Percentiles rank a stretch among this genome's conserved stretches.
Evolutionary conservation across 1,284 basidiomycete species (phyloP).

Genomic region (Tilletia setariae): DNA sequence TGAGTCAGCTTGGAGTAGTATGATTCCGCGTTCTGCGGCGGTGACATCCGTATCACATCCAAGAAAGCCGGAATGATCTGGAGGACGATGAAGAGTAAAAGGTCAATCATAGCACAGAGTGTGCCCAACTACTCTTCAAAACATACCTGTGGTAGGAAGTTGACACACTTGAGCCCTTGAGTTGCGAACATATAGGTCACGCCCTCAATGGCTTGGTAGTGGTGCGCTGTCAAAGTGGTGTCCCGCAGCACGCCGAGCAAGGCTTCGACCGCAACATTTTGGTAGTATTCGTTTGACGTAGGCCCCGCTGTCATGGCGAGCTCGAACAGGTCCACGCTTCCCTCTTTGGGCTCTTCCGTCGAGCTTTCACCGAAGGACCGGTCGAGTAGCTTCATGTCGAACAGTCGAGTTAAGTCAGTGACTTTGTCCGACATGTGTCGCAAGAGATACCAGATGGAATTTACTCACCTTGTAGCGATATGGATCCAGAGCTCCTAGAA

Average conservation of each 20-base stretch:
- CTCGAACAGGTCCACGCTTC: slow-evolving; percentile 62
- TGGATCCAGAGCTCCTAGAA: slow-evolving; percentile 94
- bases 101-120: not conserved
- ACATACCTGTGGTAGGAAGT: slow-evolving; percentile 90
- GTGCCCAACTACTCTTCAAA: slow-evolving; percentile 37
- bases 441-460: not conserved
- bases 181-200: slow-evolving; percentile 99
- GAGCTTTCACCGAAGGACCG: slow-evolving; percentile 70
- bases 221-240: slow-evolving; percentile 58
- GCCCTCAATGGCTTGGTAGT: slow-evolving; percentile 85
- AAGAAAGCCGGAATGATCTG: slow-evolving; percentile 97
- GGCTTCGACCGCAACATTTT: slow-evolving; percentile 89
- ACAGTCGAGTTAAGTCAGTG: not conserved
- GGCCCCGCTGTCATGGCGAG: slow-evolving; percentile 59
- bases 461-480: slow-evolving; percentile 68
- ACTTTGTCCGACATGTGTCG: no score
- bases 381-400: slow-evolving; percentile 67
- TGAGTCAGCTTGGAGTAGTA: slow-evolving; percentile 95
- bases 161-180: slow-evolving; percentile 91
- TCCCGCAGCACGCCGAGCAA: slow-evolving; percentile 82
- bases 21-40: slow-evolving; percentile 79
- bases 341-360: slow-evolving; percentile 55
- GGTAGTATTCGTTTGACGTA: slow-evolving; percentile 84
- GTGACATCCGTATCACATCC: slow-evolving; percentile 75
- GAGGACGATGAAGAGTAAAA: slow-evolving; percentile 14